phyloP scores from a whole-genome alignment of 2,329 filamentous ascomycete genomes.

The Fusarium concolor region DNA sequence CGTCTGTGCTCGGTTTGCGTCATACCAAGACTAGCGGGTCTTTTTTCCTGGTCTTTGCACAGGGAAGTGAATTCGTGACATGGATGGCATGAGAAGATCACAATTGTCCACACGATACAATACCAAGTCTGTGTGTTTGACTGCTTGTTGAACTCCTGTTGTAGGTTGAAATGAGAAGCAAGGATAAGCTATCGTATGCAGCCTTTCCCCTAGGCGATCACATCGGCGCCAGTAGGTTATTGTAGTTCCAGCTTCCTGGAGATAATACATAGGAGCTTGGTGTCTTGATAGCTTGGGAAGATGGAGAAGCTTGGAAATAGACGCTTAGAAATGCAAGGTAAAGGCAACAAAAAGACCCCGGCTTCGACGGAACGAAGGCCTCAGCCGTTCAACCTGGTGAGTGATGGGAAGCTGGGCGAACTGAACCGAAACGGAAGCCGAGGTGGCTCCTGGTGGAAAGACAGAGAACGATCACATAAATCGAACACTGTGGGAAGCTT shows the following conservation, averaged over 20 bases:
- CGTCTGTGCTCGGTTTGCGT: slow-evolving; percentile 26
- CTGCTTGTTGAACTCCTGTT: slow-evolving; percentile 12
- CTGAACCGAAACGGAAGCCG: slow-evolving; percentile 13
- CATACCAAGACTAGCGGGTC: slow-evolving; percentile 36
- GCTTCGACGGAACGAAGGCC: slow-evolving; percentile 26
- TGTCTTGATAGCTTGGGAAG: not conserved
- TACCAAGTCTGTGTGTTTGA: slow-evolving; percentile 7
- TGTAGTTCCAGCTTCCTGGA: slow-evolving; percentile 1
- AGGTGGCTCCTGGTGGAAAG: not conserved
- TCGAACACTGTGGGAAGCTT: not conserved
- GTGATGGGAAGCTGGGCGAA: slow-evolving; percentile 7
- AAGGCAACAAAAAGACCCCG: not conserved
- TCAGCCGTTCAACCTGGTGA: not conserved
- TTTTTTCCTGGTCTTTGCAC: slow-evolving; percentile 14
- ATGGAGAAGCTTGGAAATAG: slow-evolving; percentile 34
- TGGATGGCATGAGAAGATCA: slow-evolving; percentile 25
- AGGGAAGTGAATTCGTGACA: slow-evolving; percentile 25
- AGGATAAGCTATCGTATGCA: slow-evolving; percentile 3
- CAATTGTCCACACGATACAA: slow-evolving; percentile 14
- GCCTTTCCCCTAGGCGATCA: slow-evolving; percentile 14
- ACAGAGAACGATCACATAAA: not conserved
- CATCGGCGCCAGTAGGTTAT: slow-evolving; percentile 22
- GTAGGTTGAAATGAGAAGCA: not conserved
- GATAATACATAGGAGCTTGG: not conserved
- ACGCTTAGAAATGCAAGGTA: slow-evolving; percentile 30